Evolutionary conservation across 2,329 filamentous ascomycete species (phyloP).

Genomic region (Lachnellula arida): DNA sequence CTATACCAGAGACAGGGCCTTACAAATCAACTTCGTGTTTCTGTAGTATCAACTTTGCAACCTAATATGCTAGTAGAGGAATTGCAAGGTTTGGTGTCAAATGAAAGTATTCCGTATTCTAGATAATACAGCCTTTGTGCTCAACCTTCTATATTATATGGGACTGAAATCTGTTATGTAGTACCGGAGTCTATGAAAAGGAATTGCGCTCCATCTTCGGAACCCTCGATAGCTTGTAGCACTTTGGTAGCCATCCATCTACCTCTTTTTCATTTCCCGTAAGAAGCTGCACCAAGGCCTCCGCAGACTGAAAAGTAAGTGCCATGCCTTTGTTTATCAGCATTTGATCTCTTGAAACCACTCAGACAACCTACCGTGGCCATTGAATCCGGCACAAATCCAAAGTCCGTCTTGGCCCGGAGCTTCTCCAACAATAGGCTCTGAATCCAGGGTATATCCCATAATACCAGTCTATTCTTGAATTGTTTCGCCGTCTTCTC

Average conservation of each 20-base stretch:
- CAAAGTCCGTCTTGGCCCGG: constrained; percentile 34
- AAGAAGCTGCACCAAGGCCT: constrained; percentile 17
- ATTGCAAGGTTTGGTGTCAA: too few relatives aligned
- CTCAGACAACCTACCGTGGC: constrained; percentile 16
- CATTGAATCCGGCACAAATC: constrained; percentile 24
- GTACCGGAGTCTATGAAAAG: too few relatives aligned
- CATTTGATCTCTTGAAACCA: not conserved
- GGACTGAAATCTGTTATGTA: too few relatives aligned
- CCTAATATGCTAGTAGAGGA: too few relatives aligned
- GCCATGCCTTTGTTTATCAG: constrained; percentile 14
- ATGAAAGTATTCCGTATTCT: too few relatives aligned
- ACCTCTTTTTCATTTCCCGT: constrained; percentile 17
- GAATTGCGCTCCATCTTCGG: not conserved
- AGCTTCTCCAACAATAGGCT: constrained; percentile 47
- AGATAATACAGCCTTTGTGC: too few relatives aligned
- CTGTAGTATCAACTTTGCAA: too few relatives aligned
- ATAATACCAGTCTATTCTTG: constrained; percentile 52
- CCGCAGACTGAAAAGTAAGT: constrained; percentile 15
- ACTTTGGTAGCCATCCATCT: constrained; percentile 15
- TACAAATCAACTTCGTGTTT: too few relatives aligned
- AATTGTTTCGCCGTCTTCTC: constrained; percentile 40
- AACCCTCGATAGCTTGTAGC: constrained; percentile 10
- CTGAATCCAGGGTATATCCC: constrained; percentile 47
- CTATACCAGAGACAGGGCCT: too few relatives aligned
- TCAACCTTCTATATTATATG: too few relatives aligned